Percentiles rank a stretch among this genome's conserved stretches.
phyloP scores from a whole-genome alignment of 2,329 filamentous ascomycete genomes.

The Ilyonectria mors-panacis region DNA sequence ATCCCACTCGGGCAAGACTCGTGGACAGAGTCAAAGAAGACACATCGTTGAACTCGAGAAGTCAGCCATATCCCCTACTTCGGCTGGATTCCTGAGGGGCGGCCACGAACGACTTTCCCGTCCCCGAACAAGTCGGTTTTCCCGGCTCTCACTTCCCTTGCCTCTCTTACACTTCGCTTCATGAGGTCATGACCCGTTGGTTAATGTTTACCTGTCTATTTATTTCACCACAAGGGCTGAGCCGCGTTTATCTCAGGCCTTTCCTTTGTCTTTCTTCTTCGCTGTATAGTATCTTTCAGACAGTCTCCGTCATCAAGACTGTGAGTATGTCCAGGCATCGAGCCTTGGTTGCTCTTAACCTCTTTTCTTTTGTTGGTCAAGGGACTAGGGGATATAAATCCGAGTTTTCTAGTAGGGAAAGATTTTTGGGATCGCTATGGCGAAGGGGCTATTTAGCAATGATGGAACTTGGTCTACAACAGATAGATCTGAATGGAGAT shows the following conservation, averaged over 20 bases:
- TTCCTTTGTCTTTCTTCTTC: slow-evolving; percentile 35
- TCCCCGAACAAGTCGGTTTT: slow-evolving; percentile 22
- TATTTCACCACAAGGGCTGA: slow-evolving; percentile 33
- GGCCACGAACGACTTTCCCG: slow-evolving; percentile 23
- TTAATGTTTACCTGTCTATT: slow-evolving; percentile 55
- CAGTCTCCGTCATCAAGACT: slow-evolving; percentile 50
- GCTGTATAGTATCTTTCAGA: slow-evolving; percentile 51
- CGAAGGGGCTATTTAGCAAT: slow-evolving; percentile 18
- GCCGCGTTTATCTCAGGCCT: slow-evolving; percentile 33
- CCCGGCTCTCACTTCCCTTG: slow-evolving; percentile 31
- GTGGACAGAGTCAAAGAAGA: slow-evolving; percentile 20
- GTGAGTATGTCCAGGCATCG: slow-evolving; percentile 27
- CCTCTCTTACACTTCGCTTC: slow-evolving; percentile 44
- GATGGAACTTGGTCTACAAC: slow-evolving; percentile 33
- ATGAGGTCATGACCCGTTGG: slow-evolving; percentile 53
- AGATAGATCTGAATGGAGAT: slow-evolving; percentile 45
- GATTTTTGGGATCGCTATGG: slow-evolving; percentile 23
- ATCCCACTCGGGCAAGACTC: slow-evolving; percentile 32
- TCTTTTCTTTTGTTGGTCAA: slow-evolving; percentile 25
- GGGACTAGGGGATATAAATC: slow-evolving; percentile 5
- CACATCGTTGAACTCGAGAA: slow-evolving; percentile 28
- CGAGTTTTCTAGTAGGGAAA: slow-evolving; percentile 8
- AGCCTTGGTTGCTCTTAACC: slow-evolving; percentile 15
- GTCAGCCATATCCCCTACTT: slow-evolving; percentile 40
- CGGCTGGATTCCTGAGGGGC: slow-evolving; percentile 41